Evolutionary conservation across 2,329 filamentous ascomycete genomes (phyloP).

Genomic region (Talaromyces amestolkiae): DNA sequence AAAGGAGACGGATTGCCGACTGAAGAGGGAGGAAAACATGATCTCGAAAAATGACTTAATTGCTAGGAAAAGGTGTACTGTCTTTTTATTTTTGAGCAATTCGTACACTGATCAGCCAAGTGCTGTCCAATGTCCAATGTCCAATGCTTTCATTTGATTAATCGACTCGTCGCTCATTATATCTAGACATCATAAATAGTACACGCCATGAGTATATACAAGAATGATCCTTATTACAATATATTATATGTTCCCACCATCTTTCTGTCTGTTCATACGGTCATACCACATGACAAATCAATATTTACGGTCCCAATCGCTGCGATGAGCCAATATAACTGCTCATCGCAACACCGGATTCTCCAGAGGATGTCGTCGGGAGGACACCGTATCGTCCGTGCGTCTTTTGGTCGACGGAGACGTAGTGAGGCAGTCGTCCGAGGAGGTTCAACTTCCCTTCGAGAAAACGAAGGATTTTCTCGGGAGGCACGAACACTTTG

Average conservation of each 20-base stretch:
- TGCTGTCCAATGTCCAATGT: not conserved
- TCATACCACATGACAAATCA: constrained; percentile 24
- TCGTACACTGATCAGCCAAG: no score
- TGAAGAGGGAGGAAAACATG: not conserved
- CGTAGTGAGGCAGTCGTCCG: constrained; percentile 81
- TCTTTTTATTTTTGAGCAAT: no score
- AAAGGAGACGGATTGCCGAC: constrained; percentile 21
- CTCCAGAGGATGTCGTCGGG: constrained; percentile 53
- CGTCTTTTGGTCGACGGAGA: constrained; percentile 93
- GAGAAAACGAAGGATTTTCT: constrained; percentile 81
- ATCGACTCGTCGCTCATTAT: constrained; percentile 11
- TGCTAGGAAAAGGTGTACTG: no score
- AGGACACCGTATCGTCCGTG: constrained; percentile 89
- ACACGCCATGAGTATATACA: constrained; percentile 30
- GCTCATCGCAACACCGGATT: constrained; percentile 51
- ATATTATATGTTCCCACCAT: not conserved
- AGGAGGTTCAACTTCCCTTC: constrained; percentile 85
- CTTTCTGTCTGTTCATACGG: not conserved
- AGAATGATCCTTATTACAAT: constrained; percentile 17
- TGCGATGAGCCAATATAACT: constrained; percentile 60
- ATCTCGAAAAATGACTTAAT: no score
- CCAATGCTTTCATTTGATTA: not conserved
- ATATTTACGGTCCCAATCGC: constrained; percentile 66
- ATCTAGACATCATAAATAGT: constrained; percentile 15
- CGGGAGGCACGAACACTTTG: constrained; percentile 83